Percentiles rank a stretch among this genome's conserved stretches.
Evolutionary conservation across 2,329 filamentous ascomycete species (phyloP).

Genomic region (Albophoma yamanashiensis): DNA sequence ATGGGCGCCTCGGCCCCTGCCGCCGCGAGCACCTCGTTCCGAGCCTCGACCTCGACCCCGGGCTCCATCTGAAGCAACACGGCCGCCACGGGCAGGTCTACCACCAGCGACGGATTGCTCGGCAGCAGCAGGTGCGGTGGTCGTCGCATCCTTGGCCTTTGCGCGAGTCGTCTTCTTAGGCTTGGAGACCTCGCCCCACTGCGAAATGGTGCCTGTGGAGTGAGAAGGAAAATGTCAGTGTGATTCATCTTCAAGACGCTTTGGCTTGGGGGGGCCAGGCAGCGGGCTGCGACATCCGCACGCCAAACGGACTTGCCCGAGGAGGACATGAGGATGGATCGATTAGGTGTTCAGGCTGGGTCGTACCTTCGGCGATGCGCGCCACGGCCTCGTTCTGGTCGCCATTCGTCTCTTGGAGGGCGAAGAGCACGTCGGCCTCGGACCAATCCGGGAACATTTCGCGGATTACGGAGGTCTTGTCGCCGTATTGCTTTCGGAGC

Average conservation of each 20-base stretch:
- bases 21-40: slow-evolving; percentile 50
- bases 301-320: neutral
- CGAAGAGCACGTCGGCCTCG: slow-evolving; percentile 87
- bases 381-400: slow-evolving; percentile 66
- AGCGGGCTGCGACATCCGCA: neutral
- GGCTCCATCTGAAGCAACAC: slow-evolving; percentile 48
- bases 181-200: slow-evolving; percentile 79
- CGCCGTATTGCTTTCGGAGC: slow-evolving; percentile 81
- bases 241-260: neutral
- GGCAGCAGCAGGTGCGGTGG: slow-evolving; percentile 37
- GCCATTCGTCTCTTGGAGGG: slow-evolving; percentile 77
- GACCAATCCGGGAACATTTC: slow-evolving; percentile 96
- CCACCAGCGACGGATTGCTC: slow-evolving; percentile 32
- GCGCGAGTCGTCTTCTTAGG: slow-evolving; percentile 66
- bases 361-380: slow-evolving; percentile 66
- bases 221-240: slow-evolving; percentile 6
- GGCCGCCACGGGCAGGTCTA: slow-evolving; percentile 48
- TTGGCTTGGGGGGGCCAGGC: neutral
- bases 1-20: slow-evolving; percentile 53
- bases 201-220: slow-evolving; percentile 58
- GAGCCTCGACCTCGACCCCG: slow-evolving; percentile 52
- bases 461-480: slow-evolving; percentile 70
- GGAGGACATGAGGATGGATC: neutral
- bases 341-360: neutral
- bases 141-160: slow-evolving; percentile 56